Base-by-base conservation (phyloP, 148 eudicot genomes). In the Silene conica region DNA sequence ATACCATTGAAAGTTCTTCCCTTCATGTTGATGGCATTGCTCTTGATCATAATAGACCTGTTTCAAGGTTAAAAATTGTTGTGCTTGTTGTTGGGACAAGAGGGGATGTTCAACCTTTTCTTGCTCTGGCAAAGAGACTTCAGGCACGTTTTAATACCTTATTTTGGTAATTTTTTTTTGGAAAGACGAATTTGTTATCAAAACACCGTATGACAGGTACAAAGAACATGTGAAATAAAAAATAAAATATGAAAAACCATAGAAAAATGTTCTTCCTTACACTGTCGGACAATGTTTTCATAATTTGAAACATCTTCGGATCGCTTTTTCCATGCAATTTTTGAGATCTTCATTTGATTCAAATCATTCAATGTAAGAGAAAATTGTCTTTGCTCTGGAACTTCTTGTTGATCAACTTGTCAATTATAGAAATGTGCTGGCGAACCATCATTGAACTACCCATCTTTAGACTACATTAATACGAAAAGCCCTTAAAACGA, bases 81-180 rank as follows among this genome's bases (percentile, higher is more conserved):
- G 76, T 95, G 59, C 96, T 95, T 72, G 89, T 95, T 73, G 98
- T 92, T 84, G 98, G 98, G 62, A 95, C 98, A 61, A 87, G 98
- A 81, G 98, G 97, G 78, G 98, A 95, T 77, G 94, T 95, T 76
- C 98, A 95, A 76, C 96, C 98, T 71, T 95, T 95, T 79, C 80
- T 95, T 66, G 98, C 97, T 25, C 63, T 92, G 45, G 96, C 96
- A 21, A 92, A 86, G 86, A 86, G 97, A 78, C 90, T 95, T 73
- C 97, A 92, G 93, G 98, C 81, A 85, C 71, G 85, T 70, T 18
- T 46, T 38, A 21, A 67, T 64, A 15, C 72, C 6, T 73, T 62
- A 22, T 70, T 50, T 45, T 50, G 4, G 8, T 50, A 50, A 50
- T 0, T 21, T 4, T 21, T 4, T 20, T 60, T 22, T 59, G 12